Percentiles rank a stretch among this genome's conserved stretches.
Evolutionary conservation across 139 green algal genomes (phyloP).

Genomic region (Microglena sp.): DNA sequence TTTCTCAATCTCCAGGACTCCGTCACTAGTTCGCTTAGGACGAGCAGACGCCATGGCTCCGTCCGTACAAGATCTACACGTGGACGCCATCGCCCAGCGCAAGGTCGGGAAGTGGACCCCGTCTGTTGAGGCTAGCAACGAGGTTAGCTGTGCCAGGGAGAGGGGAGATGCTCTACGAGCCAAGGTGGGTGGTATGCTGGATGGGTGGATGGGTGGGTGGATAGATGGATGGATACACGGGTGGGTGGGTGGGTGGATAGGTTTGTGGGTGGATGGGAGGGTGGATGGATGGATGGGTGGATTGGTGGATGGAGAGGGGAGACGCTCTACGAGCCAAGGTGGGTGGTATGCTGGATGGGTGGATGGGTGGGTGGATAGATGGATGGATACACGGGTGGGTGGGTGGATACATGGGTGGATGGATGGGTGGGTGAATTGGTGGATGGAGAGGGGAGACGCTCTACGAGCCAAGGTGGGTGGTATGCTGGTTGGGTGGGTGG

Average conservation of each 20-base stretch:
- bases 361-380: no score
- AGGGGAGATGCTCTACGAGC: neutral
- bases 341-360: no score
- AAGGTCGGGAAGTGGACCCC: no score
- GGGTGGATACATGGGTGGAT: no score
- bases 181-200: neutral
- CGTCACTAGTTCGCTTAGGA: neutral
- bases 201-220: neutral
- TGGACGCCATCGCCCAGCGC: conserved; percentile 4
- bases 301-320: neutral
- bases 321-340: neutral
- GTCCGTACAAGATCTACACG: neutral
- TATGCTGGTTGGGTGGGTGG: no score
- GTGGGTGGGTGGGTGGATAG: neutral
- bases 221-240: neutral
- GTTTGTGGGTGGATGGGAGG: neutral
- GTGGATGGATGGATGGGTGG: neutral
- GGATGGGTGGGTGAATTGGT: no score
- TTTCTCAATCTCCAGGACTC: no score
- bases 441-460: no score
- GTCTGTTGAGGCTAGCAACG: neutral
- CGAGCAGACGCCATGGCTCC: neutral
- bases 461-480: no score
- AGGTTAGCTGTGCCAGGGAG: neutral
- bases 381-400: no score